These are phyloP conservation scores for Colletotrichum tamarilloi DNA, from an alignment of 2,329 filamentous ascomycete species.

Conservation along the genomic window DNA sequence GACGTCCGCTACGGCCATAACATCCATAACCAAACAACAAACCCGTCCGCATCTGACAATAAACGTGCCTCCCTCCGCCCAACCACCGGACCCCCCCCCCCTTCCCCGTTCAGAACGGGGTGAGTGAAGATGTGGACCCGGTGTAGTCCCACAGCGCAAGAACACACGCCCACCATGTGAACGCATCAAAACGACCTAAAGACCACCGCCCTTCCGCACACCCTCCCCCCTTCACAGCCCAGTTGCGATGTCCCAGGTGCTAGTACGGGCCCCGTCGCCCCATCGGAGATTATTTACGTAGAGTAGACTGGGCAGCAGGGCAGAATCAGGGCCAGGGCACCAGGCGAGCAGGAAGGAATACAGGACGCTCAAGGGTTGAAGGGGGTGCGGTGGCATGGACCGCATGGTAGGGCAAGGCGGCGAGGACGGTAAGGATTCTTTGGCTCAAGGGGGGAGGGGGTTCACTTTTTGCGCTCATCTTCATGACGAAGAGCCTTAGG, in stretches of 20 bases:
- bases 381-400: background rate
- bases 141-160: background rate
- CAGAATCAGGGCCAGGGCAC: background rate
- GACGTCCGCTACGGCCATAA: background rate
- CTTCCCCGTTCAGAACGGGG: background rate
- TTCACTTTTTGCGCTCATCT: background rate
- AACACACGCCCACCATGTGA: background rate
- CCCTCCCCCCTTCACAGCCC: background rate
- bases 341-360: background rate
- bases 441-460: background rate
- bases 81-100: no score
- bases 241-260: background rate
- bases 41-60: background rate
- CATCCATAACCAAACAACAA: background rate
- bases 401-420: background rate
- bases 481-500: background rate
- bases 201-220: no score
- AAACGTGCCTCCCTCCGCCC: background rate
- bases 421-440: background rate
- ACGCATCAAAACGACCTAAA: background rate
- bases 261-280: background rate
- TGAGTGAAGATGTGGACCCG: background rate
- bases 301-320: background rate
- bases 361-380: background rate
- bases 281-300: background rate